A percentile compares a stretch with the other conserved stretches of the same genome.
Conservation (phyloP, 2,329 filamentous ascomycete species). For the Xylariaceae sp. region DNA sequence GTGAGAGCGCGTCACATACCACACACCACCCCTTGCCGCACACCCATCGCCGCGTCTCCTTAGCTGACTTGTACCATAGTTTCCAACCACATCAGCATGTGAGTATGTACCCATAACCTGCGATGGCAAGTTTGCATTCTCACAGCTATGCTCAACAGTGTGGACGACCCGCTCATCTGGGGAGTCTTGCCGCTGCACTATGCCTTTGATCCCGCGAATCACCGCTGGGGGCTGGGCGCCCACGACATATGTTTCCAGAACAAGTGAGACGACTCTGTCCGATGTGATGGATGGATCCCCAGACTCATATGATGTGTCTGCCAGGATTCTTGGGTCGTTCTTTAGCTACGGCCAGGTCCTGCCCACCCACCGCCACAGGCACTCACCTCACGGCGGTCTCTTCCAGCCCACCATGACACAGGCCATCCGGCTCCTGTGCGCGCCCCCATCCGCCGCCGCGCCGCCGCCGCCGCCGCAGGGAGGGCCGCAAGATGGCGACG, state of each 20-base stretch:
- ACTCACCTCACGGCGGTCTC: conserved; percentile 74
- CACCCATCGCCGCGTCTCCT: conserved; percentile 1
- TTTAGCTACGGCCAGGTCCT: conserved; percentile 86
- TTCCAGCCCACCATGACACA: conserved; percentile 86
- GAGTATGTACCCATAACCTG: conserved; percentile 36
- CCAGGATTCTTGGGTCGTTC: conserved; percentile 63
- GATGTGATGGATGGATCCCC: conserved; percentile 3
- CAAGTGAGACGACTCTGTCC: no score
- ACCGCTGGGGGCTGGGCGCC: conserved; percentile 84
- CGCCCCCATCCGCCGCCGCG: conserved; percentile 29
- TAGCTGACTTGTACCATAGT: conserved; percentile 41
- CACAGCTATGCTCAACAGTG: conserved; percentile 41
- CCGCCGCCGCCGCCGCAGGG: conserved; percentile 9
- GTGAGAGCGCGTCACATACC: conserved; percentile 37
- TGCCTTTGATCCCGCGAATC: conserved; percentile 61
- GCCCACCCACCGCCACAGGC: conserved; percentile 72
- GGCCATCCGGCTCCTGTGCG: conserved; percentile 74
- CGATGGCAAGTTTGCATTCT: not conserved
- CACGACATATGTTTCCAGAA: conserved; percentile 94
- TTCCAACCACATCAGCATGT: conserved; percentile 85
- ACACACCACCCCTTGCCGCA: no score
- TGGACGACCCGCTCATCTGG: conserved; percentile 95
- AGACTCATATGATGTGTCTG: no score
- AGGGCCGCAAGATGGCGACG: no score
- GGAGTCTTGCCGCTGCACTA: conserved; percentile 74